These are phyloP conservation scores for Hippophae gyantsensis DNA, from an alignment of 306 rosid species.

Conservation along the genomic window DNA sequence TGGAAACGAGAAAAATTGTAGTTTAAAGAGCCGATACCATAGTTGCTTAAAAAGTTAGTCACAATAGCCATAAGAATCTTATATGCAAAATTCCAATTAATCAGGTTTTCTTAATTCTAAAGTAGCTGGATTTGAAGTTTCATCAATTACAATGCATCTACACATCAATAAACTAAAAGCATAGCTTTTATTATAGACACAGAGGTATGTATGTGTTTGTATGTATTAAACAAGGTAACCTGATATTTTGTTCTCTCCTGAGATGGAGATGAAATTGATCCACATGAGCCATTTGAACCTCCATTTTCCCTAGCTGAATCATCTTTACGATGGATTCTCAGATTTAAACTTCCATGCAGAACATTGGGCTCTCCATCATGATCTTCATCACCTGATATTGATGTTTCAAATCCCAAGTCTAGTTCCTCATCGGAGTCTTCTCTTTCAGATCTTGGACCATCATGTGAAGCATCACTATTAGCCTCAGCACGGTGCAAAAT, in stretches of 20 bases:
- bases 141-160: too few relatives aligned
- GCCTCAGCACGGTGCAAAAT: slow-evolving; percentile 72
- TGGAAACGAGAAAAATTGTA: too few relatives aligned
- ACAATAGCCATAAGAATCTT: too few relatives aligned
- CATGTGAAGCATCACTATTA: slow-evolving; percentile 79
- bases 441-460: slow-evolving; percentile 80
- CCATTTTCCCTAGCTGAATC: slow-evolving; percentile 55
- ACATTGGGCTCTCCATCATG: slow-evolving; percentile 64
- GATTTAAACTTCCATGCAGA: slow-evolving; percentile 80
- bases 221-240: slow-evolving; percentile 30
- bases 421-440: slow-evolving; percentile 93
- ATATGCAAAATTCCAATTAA: too few relatives aligned
- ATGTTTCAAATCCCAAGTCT: slow-evolving; percentile 87
- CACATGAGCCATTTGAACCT: slow-evolving; percentile 53
- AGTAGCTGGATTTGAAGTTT: too few relatives aligned
- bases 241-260: slow-evolving; percentile 46
- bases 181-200: not conserved
- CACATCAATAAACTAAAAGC: too few relatives aligned
- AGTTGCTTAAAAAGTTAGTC: too few relatives aligned
- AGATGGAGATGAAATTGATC: slow-evolving; percentile 72
- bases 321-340: slow-evolving; percentile 67
- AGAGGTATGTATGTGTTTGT: not conserved
- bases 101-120: too few relatives aligned
- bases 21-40: too few relatives aligned
- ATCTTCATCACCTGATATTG: slow-evolving; percentile 74